These are phyloP conservation scores for Camellia lanceoleosa DNA, from an alignment of 148 eudicot species.

Conservation along the genomic window DNA sequence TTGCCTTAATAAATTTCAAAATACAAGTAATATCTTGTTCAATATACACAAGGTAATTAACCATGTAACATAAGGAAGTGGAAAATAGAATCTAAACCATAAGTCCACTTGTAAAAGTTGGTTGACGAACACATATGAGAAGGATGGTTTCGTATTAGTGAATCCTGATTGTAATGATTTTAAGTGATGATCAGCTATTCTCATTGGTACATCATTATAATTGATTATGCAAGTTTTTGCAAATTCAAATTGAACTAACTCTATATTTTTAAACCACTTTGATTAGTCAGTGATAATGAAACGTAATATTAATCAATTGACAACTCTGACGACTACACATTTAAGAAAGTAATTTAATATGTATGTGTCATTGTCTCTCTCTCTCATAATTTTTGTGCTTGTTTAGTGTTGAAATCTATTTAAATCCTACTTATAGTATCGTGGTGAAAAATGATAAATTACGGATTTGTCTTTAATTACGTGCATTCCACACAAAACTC, in stretches of 20 bases:
- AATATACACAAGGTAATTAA: too few relatives aligned
- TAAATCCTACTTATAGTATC: not conserved
- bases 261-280: not conserved
- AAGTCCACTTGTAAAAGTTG: not conserved
- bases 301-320: not conserved
- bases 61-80: too few relatives aligned
- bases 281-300: constrained; percentile 8
- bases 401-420: not conserved
- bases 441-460: not conserved
- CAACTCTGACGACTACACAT: not conserved
- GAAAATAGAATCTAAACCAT: too few relatives aligned
- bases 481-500: not conserved
- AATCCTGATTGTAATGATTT: not conserved
- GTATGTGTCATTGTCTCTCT: not conserved
- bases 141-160: not conserved
- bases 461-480: not conserved
- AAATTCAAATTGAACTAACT: not conserved
- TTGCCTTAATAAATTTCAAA: too few relatives aligned
- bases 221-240: constrained; percentile 2
- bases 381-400: not conserved
- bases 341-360: not conserved
- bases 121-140: not conserved
- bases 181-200: not conserved
- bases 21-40: too few relatives aligned
- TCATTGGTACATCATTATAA: not conserved